Conservation (phyloP, 1,284 basidiomycete genomes). For the Ceratobasidium sp. region DNA sequence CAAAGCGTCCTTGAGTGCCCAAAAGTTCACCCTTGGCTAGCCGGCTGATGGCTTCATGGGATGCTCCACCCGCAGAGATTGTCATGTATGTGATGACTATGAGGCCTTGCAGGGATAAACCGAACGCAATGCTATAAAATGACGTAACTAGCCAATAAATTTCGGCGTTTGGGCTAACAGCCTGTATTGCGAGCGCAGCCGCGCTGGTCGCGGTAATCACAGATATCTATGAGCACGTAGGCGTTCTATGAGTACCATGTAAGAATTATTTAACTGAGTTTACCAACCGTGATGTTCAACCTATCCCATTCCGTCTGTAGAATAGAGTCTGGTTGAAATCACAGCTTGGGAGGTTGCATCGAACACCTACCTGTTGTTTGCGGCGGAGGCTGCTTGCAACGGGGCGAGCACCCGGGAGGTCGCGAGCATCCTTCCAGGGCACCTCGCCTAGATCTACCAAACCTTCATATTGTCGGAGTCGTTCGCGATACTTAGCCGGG, state of each 20-base stretch:
- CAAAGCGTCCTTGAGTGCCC: neutral
- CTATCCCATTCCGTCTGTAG: conserved; percentile 26
- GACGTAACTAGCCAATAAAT: conserved; percentile 27
- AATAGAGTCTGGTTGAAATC: neutral
- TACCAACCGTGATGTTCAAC: conserved; percentile 17
- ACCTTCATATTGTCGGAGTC: conserved; percentile 25
- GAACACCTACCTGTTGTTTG: conserved; percentile 21
- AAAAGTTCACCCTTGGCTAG: neutral
- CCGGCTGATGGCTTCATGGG: conserved; percentile 19
- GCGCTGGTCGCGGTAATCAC: conserved; percentile 28
- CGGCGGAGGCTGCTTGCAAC: neutral
- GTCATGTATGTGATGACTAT: conserved; percentile 7
- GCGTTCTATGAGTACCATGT: neutral
- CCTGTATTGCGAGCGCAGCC: conserved; percentile 16
- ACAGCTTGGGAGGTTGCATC: neutral
- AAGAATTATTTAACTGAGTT: neutral
- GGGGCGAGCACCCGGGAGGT: neutral
- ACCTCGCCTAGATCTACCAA: neutral
- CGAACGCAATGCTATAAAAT: conserved; percentile 27
- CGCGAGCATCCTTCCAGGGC: neutral
- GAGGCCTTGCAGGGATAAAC: conserved; percentile 23
- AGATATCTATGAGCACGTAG: neutral
- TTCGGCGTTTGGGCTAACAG: neutral
- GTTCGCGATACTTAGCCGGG: conserved; percentile 23
- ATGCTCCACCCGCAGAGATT: conserved; percentile 20